Base-by-base conservation (phyloP, 306 rosid species). In the Trifolium subterraneum region DNA sequence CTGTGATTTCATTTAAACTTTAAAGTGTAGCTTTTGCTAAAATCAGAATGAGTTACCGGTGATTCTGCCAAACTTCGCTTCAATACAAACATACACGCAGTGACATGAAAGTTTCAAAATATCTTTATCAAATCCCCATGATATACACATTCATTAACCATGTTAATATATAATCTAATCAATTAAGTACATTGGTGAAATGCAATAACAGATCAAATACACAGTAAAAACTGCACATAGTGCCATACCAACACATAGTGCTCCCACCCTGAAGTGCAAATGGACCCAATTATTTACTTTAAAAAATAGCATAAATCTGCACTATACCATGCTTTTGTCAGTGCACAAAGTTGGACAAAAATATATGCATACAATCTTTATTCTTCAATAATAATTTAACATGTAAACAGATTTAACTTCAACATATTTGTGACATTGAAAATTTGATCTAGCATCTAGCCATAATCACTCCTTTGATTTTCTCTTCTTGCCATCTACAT, bases 371-470 rank as follows among this genome's bases (percentile, higher is more conserved):
- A 35, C 13, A 50, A 60, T 50, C 16, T 50, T 74, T 51, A 74
- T 61, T 69, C 76, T 38, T 67, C 22, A 25, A 23, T 50, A 48
- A 71, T 29, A 20, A 50, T 19, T 42, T 56, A 76, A 45, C 33
- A 14, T 7, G 67, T 3, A 59, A 39, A 67, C 45, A 59, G 13
- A 56, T 13, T 19, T 48, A 65, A 52, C 59, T 19, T 52, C 1
- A 87, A 50, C 73, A 52, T 62, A 61, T 18, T 52, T 73, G 14
- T 45, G 52, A 64, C 50, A 44, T 14, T 73, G 70, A 63, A 62
- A 56, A 16, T 25, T 35, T 68, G 66, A 69, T 68, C 62, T 35
- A 54, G 41, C 59, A 64, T 44, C 50, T 55, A 18, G 10, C 58
- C 72, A 60, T 22, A 27, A 19, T 18, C 48, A 55, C 3, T 13